phyloP scores from a whole-genome alignment of 1,284 basidiomycete genomes.

The Puccinia novopanici region DNA sequence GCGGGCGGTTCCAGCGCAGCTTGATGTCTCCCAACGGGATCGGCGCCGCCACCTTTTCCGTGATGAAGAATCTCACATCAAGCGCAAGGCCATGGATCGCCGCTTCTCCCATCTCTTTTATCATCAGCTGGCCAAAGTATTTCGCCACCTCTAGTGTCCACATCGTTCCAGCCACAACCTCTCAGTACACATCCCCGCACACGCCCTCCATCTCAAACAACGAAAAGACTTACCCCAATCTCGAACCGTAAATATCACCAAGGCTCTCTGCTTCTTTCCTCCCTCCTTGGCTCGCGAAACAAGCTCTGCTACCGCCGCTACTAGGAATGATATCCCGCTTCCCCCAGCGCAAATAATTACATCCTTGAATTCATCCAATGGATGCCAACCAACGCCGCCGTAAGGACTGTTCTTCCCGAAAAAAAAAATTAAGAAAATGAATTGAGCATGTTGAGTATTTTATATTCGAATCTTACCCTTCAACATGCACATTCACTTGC shows the following conservation, averaged over 20 bases:
- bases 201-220: background rate
- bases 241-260: slow-evolving; percentile 26
- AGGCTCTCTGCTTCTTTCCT: slow-evolving; percentile 13
- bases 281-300: slow-evolving; percentile 14
- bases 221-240: slow-evolving; percentile 38
- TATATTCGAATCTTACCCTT: slow-evolving; percentile 16
- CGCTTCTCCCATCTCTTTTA: slow-evolving; percentile 1
- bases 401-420: slow-evolving; percentile 31
- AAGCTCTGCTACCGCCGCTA: slow-evolving; percentile 25
- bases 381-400: slow-evolving; percentile 43
- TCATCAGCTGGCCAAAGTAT: slow-evolving; percentile 27
- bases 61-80: slow-evolving; percentile 44
- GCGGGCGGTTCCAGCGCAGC: slow-evolving; percentile 35
- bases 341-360: slow-evolving; percentile 43
- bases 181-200: no score
- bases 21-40: slow-evolving; percentile 19
- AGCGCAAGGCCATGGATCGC: slow-evolving; percentile 17
- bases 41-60: slow-evolving; percentile 22
- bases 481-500: slow-evolving; percentile 24
- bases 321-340: slow-evolving; percentile 35
- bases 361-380: slow-evolving; percentile 31
- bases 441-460: background rate
- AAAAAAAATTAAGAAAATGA: background rate
- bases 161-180: no score
- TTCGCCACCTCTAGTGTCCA: slow-evolving; percentile 43